phyloP scores from a whole-genome alignment of 192 early-diverging fungal genomes.

The Chytriomyces sp. region DNA sequence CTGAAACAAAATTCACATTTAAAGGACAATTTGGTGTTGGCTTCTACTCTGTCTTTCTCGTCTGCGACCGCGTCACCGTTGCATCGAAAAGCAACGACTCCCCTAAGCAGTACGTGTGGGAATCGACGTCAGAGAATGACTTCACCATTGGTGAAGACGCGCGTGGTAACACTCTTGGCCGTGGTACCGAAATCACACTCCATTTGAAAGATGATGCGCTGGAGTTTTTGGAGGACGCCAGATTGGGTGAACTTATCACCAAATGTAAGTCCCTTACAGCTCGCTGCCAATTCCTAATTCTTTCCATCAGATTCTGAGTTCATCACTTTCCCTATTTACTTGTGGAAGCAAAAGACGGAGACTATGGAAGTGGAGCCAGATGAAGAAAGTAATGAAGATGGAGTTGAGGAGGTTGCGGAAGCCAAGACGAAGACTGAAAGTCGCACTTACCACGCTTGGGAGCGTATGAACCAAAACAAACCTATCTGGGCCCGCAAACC shows the following conservation, averaged over 20 bases:
- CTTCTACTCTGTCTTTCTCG: slow-evolving; percentile 96
- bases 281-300: neutral
- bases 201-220: slow-evolving; percentile 86
- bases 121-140: slow-evolving; percentile 84
- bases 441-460: slow-evolving; percentile 65
- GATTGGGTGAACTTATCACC: slow-evolving; percentile 69
- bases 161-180: slow-evolving; percentile 83
- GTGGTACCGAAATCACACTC: slow-evolving; percentile 93
- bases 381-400: slow-evolving; percentile 52
- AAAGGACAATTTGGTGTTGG: slow-evolving; percentile 99
- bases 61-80: slow-evolving; percentile 95
- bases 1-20: slow-evolving; percentile 36
- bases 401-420: slow-evolving; percentile 58
- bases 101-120: slow-evolving; percentile 88
- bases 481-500: slow-evolving; percentile 91
- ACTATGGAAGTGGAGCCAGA: slow-evolving; percentile 57
- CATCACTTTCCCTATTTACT: slow-evolving; percentile 96
- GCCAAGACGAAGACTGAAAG: slow-evolving; percentile 61
- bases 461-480: slow-evolving; percentile 86
- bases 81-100: slow-evolving; percentile 84
- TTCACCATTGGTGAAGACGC: slow-evolving; percentile 92
- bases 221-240: slow-evolving; percentile 75
- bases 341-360: slow-evolving; percentile 68
- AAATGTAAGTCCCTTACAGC: slow-evolving; percentile 50
- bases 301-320: slow-evolving; percentile 65